Percentiles rank a stretch among this genome's conserved stretches.
Conservation (phyloP, 768 basidiomycete species). For the Phallus indusiatus region DNA sequence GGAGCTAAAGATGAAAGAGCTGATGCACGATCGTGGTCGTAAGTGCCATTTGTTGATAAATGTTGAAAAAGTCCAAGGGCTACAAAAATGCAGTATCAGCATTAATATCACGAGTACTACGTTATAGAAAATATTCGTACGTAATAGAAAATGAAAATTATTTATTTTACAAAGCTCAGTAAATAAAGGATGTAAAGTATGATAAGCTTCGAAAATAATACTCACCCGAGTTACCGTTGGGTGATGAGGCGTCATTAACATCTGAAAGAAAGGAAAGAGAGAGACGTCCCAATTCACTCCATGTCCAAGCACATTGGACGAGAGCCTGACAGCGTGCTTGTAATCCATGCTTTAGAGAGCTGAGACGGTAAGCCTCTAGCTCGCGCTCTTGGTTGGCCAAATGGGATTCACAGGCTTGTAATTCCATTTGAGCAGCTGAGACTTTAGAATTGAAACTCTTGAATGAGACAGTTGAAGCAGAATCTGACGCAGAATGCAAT, state of each 20-base stretch:
- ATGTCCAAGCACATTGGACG: constrained; percentile 57
- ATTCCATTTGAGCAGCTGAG: constrained; percentile 57
- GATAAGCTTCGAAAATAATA: background rate
- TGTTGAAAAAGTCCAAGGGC: constrained; percentile 5
- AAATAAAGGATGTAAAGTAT: background rate
- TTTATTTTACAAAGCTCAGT: background rate
- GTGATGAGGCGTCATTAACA: constrained; percentile 2
- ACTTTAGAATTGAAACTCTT: constrained; percentile 35
- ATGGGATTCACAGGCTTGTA: constrained; percentile 76
- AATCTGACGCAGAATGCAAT: constrained; percentile 21
- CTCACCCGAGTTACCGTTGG: constrained; percentile 23
- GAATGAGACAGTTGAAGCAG: constrained; percentile 12
- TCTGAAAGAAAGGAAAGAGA: constrained; percentile 38
- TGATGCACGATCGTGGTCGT: constrained; percentile 23
- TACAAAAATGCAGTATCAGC: background rate
- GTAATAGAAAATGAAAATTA: background rate
- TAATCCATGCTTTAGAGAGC: constrained; percentile 54
- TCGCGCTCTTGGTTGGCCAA: constrained; percentile 62
- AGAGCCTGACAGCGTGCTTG: constrained; percentile 54
- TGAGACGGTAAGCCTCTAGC: constrained; percentile 41
- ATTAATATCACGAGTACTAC: background rate
- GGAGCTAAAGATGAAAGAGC: constrained; percentile 52
- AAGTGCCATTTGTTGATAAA: constrained; percentile 7
- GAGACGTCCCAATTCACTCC: constrained; percentile 59
- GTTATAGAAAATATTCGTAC: background rate